These are phyloP conservation scores for Dovyalis caffra DNA, from an alignment of 345 rosid genomes.

Conservation along the genomic window DNA sequence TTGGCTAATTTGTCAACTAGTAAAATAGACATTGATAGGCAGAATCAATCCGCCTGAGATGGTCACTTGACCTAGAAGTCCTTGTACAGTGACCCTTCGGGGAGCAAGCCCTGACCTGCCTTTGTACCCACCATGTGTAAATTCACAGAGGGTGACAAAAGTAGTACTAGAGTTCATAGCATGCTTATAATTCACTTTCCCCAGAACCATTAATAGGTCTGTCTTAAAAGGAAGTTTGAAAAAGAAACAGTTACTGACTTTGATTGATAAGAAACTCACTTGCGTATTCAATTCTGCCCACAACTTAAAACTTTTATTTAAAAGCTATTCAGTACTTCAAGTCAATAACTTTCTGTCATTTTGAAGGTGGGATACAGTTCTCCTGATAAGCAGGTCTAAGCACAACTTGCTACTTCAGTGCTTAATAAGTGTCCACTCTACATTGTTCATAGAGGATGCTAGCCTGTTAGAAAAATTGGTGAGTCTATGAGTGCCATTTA, in stretches of 20 bases:
- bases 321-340: too few species aligned
- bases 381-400: too few species aligned
- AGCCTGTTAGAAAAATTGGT: too few species aligned
- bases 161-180: background rate
- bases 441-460: too few species aligned
- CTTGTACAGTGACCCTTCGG: slow-evolving; percentile 7
- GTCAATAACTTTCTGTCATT: too few species aligned
- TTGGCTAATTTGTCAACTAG: slow-evolving; percentile 24
- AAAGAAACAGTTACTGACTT: background rate
- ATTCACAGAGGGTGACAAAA: background rate
- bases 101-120: slow-evolving; percentile 11
- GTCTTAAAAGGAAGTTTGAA: background rate
- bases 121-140: slow-evolving; percentile 2
- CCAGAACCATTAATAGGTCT: background rate
- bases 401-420: too few species aligned
- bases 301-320: too few species aligned
- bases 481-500: too few species aligned
- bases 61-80: background rate
- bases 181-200: background rate
- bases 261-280: too few species aligned
- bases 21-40: background rate
- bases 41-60: background rate
- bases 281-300: too few species aligned
- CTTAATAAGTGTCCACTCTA: too few species aligned
- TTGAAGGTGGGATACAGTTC: too few species aligned